Evolutionary conservation across 768 basidiomycete species (phyloP).

Genomic region (Lactarius trivialis): DNA sequence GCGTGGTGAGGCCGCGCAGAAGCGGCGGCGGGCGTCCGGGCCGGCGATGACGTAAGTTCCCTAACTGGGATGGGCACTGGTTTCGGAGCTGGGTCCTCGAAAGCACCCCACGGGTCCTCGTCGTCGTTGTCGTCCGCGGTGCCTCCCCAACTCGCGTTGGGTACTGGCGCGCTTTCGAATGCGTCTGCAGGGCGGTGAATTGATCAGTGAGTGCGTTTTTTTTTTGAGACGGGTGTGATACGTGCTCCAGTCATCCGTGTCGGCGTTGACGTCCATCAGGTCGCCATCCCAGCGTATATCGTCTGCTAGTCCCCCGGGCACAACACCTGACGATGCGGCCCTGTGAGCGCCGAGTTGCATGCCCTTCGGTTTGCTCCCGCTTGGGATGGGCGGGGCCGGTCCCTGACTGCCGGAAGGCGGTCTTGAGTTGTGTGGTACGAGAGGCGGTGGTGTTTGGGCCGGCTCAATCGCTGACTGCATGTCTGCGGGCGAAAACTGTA

Average conservation of each 20-base stretch:
- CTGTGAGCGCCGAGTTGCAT: constrained; percentile 67
- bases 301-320: constrained; percentile 54
- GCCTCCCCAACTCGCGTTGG: constrained; percentile 27
- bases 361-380: constrained; percentile 42
- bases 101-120: constrained; percentile 23
- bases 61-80: constrained; percentile 16
- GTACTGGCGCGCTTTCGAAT: constrained; percentile 31
- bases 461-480: constrained; percentile 10
- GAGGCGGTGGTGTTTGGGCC: constrained; percentile 3
- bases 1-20: not conserved
- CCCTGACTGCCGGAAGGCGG: not conserved
- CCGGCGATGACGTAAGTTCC: constrained; percentile 13
- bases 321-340: constrained; percentile 30
- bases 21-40: not conserved
- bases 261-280: constrained; percentile 89
- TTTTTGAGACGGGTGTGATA: constrained; percentile 19
- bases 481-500: constrained; percentile 7
- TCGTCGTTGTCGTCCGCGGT: constrained; percentile 18
- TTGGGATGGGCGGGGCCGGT: constrained; percentile 12
- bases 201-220: not conserved
- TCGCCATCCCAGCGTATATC: constrained; percentile 56
- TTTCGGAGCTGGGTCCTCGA: constrained; percentile 16
- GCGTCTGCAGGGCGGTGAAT: constrained; percentile 24
- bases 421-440: constrained; percentile 16
- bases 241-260: constrained; percentile 92